Evolutionary conservation across 2,329 filamentous ascomycete genomes (phyloP), one percentile per base, ranked within the genome.

Genomic region (Colletotrichum sp.): DNA sequence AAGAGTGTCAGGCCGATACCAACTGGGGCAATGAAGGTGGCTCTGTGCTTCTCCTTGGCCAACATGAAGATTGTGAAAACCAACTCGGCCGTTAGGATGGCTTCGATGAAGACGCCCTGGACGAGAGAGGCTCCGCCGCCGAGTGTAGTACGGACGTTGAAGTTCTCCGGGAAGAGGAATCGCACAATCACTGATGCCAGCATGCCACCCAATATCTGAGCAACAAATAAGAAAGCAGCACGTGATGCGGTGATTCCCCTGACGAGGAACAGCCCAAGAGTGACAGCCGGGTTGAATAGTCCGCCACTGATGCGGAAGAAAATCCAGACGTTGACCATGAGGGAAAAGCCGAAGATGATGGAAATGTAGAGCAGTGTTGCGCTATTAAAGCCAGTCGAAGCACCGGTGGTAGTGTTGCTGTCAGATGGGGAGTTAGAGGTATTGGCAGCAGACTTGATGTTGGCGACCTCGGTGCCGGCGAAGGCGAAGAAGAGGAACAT

Each of bases 31-130:
- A 89, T 83, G 69, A 88, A 88, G 1, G 87, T 89, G 0, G 83
- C 87, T 6, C 83, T 82, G 71, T 89, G 88, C 79, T 89, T 88
- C 80, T 89, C 88, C 30, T 87, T 87, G 26, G 88, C 88, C n/a
- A 89, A 83, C 87, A 89, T 89, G 76, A 89, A 88, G 69, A 89
- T 88, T 13, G 87, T 86, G 72, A 89, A 88, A 16, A 88, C 83
- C 30, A 90, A 78, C 77, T 89, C 85, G 13, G 87, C 85, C 4
- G 88, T 89, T 18, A 89, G 81, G 34, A 90, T 82, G 78, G 88
- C 87, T 77, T 90, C 88, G 52, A 90, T 88, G 72, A 89, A 86
- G 26, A 89, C 81, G n/a, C 88, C 88, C 77, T 88, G 87, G 3
- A 83, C 85, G 4, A 86, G 75, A 15, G 83, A 84, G 3, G 86